Percentiles rank a stretch among this genome's conserved stretches.
phyloP scores from a whole-genome alignment of 331 rosid genomes.

The Malus hybrid region DNA sequence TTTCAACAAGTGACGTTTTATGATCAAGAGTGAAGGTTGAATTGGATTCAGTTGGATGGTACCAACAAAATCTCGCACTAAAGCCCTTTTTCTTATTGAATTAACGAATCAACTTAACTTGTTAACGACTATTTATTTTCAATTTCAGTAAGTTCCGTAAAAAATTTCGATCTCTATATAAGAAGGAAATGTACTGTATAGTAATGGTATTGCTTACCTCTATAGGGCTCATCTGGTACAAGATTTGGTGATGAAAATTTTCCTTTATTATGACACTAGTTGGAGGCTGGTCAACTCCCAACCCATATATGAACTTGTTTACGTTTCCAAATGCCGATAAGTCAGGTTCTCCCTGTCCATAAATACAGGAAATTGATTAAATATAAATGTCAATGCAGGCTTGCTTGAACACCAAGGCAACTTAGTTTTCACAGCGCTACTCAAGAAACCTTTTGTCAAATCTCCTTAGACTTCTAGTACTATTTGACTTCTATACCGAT shows the following conservation, averaged over 20 bases:
- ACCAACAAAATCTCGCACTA: too few species aligned
- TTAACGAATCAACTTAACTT: too few species aligned
- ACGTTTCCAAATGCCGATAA: conserved; percentile 20
- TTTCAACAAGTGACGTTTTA: too few species aligned
- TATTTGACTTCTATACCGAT: too few species aligned
- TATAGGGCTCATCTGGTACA: conserved; percentile 21
- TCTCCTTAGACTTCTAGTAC: too few species aligned
- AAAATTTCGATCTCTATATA: too few species aligned
- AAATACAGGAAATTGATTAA: not conserved
- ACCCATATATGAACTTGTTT: not conserved
- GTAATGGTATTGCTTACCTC: conserved; percentile 12
- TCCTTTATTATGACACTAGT: conserved; percentile 19
- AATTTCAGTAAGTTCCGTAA: too few species aligned
- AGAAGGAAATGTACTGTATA: not conserved
- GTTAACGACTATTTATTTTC: too few species aligned
- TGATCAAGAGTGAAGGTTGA: too few species aligned
- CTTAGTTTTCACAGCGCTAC: not conserved
- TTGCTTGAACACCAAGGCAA: not conserved
- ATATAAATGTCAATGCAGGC: not conserved
- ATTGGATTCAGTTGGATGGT: too few species aligned
- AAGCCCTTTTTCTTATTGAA: too few species aligned
- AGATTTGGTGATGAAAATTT: conserved; percentile 7
- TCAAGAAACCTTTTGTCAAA: not conserved
- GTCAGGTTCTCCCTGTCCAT: conserved; percentile 24
- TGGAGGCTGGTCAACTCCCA: conserved; percentile 24